Evolutionary conservation across 768 basidiomycete species (phyloP).

Genomic region (Suillus variegatus): DNA sequence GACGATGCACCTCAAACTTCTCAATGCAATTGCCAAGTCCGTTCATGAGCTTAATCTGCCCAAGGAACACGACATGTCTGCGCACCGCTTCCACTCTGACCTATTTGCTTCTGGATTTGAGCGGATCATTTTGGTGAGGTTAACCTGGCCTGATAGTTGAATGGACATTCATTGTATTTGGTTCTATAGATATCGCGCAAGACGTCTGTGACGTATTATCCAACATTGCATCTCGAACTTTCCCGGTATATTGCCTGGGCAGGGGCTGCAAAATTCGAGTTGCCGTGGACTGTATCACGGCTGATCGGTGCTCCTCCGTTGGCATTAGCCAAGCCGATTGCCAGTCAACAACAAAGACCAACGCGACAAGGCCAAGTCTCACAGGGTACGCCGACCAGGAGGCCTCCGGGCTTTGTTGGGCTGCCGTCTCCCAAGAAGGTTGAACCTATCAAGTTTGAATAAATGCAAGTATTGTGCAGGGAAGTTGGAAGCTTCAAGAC

Average conservation of each 20-base stretch:
- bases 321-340: slow-evolving; percentile 47
- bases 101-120: slow-evolving; percentile 92
- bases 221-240: slow-evolving; percentile 90
- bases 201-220: slow-evolving; percentile 93
- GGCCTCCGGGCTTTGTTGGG: slow-evolving; percentile 17
- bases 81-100: slow-evolving; percentile 81
- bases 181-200: slow-evolving; percentile 81
- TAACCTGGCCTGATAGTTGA: not conserved
- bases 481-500: not conserved
- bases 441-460: slow-evolving; percentile 46
- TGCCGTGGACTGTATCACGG: slow-evolving; percentile 81
- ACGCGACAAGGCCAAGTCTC: slow-evolving; percentile 19
- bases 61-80: slow-evolving; percentile 71
- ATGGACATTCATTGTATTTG: slow-evolving; percentile 1
- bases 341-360: slow-evolving; percentile 15
- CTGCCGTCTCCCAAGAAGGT: slow-evolving; percentile 45
- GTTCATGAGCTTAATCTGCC: slow-evolving; percentile 67
- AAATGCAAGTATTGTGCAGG: slow-evolving; percentile 5
- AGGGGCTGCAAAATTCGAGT: slow-evolving; percentile 63
- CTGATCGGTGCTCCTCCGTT: slow-evolving; percentile 79
- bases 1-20: slow-evolving; percentile 85
- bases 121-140: slow-evolving; percentile 79
- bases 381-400: slow-evolving; percentile 27
- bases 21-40: slow-evolving; percentile 76
- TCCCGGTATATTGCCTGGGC: slow-evolving; percentile 81